Evolutionary conservation across 495 filamentous ascomycete species (phyloP).

Genomic region (Xylaria castorea): DNA sequence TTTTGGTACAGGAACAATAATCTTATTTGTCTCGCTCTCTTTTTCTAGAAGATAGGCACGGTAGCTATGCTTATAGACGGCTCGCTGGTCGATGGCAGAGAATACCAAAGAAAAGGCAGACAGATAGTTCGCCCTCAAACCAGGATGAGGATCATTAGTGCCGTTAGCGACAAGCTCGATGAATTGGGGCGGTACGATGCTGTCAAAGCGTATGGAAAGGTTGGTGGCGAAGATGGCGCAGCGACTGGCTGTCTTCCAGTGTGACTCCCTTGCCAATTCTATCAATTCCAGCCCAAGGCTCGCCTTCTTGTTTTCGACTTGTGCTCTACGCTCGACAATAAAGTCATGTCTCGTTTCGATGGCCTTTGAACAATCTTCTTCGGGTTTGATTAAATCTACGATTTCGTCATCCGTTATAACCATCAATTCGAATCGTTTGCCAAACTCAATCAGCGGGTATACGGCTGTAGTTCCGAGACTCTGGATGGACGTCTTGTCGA

Average conservation of each 20-base stretch:
- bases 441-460: slow-evolving; percentile 90
- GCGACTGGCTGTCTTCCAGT: slow-evolving; percentile 94
- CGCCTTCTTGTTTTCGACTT: slow-evolving; percentile 83
- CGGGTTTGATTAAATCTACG: slow-evolving; percentile 75
- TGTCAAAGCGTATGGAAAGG: slow-evolving; percentile 86
- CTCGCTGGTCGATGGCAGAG: slow-evolving; percentile 81
- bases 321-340: slow-evolving; percentile 73
- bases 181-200: slow-evolving; percentile 78
- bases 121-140: slow-evolving; percentile 79
- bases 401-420: slow-evolving; percentile 80
- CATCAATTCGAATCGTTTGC: slow-evolving; percentile 81
- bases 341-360: slow-evolving; percentile 71
- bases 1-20: slow-evolving; percentile 71
- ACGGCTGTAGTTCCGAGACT: slow-evolving; percentile 81
- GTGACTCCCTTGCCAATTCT: slow-evolving; percentile 74
- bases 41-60: slow-evolving; percentile 82
- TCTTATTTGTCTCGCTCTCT: slow-evolving; percentile 74
- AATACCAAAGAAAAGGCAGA: slow-evolving; percentile 82
- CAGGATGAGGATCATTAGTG: slow-evolving; percentile 88
- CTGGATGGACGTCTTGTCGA: slow-evolving; percentile 93
- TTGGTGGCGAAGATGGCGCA: slow-evolving; percentile 89
- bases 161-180: slow-evolving; percentile 85
- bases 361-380: slow-evolving; percentile 61
- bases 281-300: slow-evolving; percentile 81
- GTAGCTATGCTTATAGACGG: slow-evolving; percentile 83